Conservation (phyloP, 2,329 filamentous ascomycete species). For the Cercospora janseana region DNA sequence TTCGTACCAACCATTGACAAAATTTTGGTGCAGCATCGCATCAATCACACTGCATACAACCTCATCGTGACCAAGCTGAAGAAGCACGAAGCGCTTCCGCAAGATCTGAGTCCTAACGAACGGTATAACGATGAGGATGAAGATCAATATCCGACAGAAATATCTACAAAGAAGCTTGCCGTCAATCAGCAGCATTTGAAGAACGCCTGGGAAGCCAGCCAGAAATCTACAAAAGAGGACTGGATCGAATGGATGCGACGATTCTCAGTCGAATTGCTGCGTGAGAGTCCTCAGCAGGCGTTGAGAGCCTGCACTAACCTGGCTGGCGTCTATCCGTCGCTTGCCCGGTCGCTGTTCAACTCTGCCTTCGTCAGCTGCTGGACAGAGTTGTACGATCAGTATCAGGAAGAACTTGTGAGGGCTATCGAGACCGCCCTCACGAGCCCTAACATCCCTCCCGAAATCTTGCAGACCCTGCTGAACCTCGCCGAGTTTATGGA, state of each 20-base stretch:
- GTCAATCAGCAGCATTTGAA: conserved; percentile 98
- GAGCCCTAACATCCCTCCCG: conserved; percentile 91
- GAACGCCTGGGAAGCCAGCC: conserved; percentile 92
- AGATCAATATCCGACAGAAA: conserved; percentile 77
- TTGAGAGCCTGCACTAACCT: conserved; percentile 88
- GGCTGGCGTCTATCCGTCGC: conserved; percentile 84
- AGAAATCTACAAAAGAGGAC: conserved; percentile 96
- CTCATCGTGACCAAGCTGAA: conserved; percentile 88
- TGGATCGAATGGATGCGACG: conserved; percentile 99
- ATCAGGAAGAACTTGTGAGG: conserved; percentile 92
- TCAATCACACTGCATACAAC: conserved; percentile 88
- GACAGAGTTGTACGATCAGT: conserved; percentile 95
- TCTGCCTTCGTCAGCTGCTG: conserved; percentile 98
- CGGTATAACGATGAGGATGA: conserved; percentile 68
- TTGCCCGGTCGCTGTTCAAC: conserved; percentile 94
- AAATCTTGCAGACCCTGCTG: conserved; percentile 87
- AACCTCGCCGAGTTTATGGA: conserved; percentile 99
- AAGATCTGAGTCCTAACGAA: conserved; percentile 85
- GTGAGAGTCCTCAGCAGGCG: conserved; percentile 94
- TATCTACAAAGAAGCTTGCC: conserved; percentile 87
- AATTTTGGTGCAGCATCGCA: conserved; percentile 70
- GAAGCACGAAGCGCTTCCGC: conserved; percentile 90
- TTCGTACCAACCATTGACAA: conserved; percentile 95
- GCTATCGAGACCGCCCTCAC: conserved; percentile 95
- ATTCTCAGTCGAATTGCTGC: conserved; percentile 91